Conservation (phyloP, 2,329 filamentous ascomycete genomes). For the Didymellaceae sp. region DNA sequence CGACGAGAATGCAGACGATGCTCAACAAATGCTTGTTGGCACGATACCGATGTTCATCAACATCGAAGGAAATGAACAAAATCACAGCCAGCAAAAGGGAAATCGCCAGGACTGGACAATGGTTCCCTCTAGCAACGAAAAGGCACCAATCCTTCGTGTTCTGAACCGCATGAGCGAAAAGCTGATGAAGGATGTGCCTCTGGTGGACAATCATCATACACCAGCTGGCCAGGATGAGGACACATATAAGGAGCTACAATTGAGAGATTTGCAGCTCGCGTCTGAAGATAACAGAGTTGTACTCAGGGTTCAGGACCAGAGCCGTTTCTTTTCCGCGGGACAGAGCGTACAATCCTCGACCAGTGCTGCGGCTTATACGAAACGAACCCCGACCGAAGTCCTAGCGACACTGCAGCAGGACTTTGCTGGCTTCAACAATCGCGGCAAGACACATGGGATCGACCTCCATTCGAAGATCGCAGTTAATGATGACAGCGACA, state of each 20-base stretch:
- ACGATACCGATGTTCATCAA: slow-evolving; percentile 90
- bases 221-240: slow-evolving; percentile 74
- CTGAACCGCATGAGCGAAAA: slow-evolving; percentile 92
- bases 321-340: slow-evolving; percentile 73
- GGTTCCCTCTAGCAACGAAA: slow-evolving; percentile 74
- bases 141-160: slow-evolving; percentile 86
- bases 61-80: slow-evolving; percentile 91
- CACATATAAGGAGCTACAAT: slow-evolving; percentile 74
- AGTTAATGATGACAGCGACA: slow-evolving; percentile 69
- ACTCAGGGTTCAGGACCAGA: slow-evolving; percentile 88
- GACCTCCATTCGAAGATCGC: slow-evolving; percentile 71
- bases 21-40: slow-evolving; percentile 58
- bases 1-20: slow-evolving; percentile 64
- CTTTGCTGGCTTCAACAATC: slow-evolving; percentile 56
- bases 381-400: slow-evolving; percentile 73
- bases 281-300: slow-evolving; percentile 77
- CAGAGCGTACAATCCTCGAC: slow-evolving; percentile 53
- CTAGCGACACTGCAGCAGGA: slow-evolving; percentile 69
- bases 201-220: slow-evolving; percentile 72
- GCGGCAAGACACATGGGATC: slow-evolving; percentile 43
- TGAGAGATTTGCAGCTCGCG: slow-evolving; percentile 81
- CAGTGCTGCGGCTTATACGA: slow-evolving; percentile 65
- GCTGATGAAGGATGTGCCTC: slow-evolving; percentile 85
- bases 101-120: slow-evolving; percentile 91
- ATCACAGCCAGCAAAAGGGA: slow-evolving; percentile 84